phyloP scores from a whole-genome alignment of 2,329 filamentous ascomycete genomes.

The Xylogone sp. region DNA sequence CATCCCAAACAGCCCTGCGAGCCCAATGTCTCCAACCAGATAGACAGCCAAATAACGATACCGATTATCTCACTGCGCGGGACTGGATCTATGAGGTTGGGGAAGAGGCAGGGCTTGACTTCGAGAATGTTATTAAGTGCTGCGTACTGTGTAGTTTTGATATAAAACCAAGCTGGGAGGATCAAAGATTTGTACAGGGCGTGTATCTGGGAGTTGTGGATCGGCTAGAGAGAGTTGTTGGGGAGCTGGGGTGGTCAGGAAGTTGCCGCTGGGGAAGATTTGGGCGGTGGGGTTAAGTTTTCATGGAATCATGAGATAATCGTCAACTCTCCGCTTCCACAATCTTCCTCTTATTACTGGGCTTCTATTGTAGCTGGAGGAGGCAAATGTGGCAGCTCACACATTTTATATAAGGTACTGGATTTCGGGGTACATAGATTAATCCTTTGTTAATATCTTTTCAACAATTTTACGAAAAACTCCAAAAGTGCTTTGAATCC shows the following conservation, averaged over 20 bases:
- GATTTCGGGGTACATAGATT: too few species aligned
- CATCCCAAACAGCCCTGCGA: slow-evolving; percentile 11
- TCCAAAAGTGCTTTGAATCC: too few species aligned
- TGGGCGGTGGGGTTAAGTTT: too few species aligned
- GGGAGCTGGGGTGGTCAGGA: neutral
- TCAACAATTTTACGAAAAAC: too few species aligned
- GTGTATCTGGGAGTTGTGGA: slow-evolving; percentile 18
- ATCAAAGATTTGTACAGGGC: slow-evolving; percentile 16
- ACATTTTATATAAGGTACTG: too few species aligned
- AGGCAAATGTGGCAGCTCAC: too few species aligned
- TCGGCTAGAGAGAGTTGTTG: slow-evolving; percentile 10
- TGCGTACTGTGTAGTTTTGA: slow-evolving; percentile 17
- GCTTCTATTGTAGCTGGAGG: too few species aligned
- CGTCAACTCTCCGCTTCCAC: too few species aligned
- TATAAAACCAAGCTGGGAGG: slow-evolving; percentile 17
- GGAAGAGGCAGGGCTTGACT: slow-evolving; percentile 13
- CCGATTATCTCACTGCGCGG: slow-evolving; percentile 15
- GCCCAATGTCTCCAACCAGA: slow-evolving; percentile 9
- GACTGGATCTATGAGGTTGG: slow-evolving; percentile 17
- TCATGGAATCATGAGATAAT: too few species aligned
- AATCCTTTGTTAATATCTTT: too few species aligned
- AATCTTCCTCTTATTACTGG: too few species aligned
- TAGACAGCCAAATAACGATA: slow-evolving; percentile 11
- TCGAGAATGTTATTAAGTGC: slow-evolving; percentile 14
- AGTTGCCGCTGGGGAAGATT: too few species aligned